A percentile compares a stretch with the other conserved stretches of the same genome.
phyloP scores from a whole-genome alignment of 2,329 filamentous ascomycete species.

The Diaporthe sp. region DNA sequence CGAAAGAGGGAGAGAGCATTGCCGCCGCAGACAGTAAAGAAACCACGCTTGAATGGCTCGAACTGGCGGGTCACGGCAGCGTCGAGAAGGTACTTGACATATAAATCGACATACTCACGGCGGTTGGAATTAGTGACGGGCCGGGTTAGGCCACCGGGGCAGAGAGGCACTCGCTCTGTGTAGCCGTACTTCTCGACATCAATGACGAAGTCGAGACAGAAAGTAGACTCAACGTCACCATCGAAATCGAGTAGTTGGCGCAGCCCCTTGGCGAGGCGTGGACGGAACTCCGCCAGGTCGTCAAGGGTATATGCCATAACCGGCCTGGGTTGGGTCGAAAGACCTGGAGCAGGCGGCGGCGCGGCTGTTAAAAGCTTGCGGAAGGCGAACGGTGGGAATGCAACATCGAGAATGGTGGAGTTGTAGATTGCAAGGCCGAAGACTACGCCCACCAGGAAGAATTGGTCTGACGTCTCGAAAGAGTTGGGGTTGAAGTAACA shows the following conservation, averaged over 20 bases:
- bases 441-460: slow-evolving; percentile 89
- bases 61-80: slow-evolving; percentile 84
- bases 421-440: slow-evolving; percentile 95
- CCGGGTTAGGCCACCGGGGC: slow-evolving; percentile 78
- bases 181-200: slow-evolving; percentile 84
- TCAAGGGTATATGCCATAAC: slow-evolving; percentile 81
- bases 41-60: slow-evolving; percentile 93
- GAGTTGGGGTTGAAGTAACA: slow-evolving; percentile 95
- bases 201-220: slow-evolving; percentile 85
- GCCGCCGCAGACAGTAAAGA: slow-evolving; percentile 91
- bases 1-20: slow-evolving; percentile 90
- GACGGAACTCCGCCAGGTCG: slow-evolving; percentile 86
- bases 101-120: slow-evolving; percentile 87
- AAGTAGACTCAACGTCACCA: slow-evolving; percentile 84
- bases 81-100: slow-evolving; percentile 85
- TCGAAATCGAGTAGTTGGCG: slow-evolving; percentile 84
- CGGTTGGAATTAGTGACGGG: slow-evolving; percentile 88
- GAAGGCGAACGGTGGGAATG: slow-evolving; percentile 90
- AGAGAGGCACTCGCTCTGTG: slow-evolving; percentile 76
- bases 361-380: slow-evolving; percentile 86
- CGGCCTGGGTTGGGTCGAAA: slow-evolving; percentile 69
- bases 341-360: slow-evolving; percentile 70
- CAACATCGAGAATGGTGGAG: slow-evolving; percentile 90
- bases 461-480: slow-evolving; percentile 92
- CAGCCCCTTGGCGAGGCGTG: slow-evolving; percentile 80